Conservation (phyloP, 257 asterid species). For the Anisodus tanguticus region DNA sequence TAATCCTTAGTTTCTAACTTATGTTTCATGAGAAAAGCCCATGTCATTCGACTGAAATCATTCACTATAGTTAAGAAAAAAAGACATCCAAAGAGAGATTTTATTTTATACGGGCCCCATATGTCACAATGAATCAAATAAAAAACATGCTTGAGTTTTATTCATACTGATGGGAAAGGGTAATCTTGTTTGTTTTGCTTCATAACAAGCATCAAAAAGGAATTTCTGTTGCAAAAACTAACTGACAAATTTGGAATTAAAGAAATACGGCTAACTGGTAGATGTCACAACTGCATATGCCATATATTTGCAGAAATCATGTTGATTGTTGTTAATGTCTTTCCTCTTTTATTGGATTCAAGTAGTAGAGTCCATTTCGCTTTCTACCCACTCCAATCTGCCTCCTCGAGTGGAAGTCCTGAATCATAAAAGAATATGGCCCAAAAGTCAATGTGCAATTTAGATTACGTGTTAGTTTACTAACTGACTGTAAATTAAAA, state of each 20-base stretch:
- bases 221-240: neutral
- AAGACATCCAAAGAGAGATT: neutral
- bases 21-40: neutral
- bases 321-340: neutral
- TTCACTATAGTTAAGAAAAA: no score
- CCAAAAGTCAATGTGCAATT: no score
- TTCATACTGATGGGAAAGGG: neutral
- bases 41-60: neutral
- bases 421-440: slow-evolving; percentile 16
- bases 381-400: slow-evolving; percentile 28
- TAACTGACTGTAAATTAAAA: no score
- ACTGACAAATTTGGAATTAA: neutral
- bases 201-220: neutral
- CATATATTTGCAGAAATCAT: slow-evolving; percentile 9
- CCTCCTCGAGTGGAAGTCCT: slow-evolving; percentile 30
- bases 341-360: neutral
- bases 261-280: neutral
- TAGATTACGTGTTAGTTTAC: no score
- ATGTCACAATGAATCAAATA: neutral
- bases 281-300: neutral
- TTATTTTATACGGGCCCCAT: neutral
- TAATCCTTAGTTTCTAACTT: no score
- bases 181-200: neutral
- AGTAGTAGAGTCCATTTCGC: neutral
- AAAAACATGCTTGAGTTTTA: neutral